Percentiles rank a stretch among this genome's conserved stretches.
These are phyloP conservation scores for Panellus pusillus DNA, from an alignment of 768 basidiomycete species.

Conservation along the genomic window DNA sequence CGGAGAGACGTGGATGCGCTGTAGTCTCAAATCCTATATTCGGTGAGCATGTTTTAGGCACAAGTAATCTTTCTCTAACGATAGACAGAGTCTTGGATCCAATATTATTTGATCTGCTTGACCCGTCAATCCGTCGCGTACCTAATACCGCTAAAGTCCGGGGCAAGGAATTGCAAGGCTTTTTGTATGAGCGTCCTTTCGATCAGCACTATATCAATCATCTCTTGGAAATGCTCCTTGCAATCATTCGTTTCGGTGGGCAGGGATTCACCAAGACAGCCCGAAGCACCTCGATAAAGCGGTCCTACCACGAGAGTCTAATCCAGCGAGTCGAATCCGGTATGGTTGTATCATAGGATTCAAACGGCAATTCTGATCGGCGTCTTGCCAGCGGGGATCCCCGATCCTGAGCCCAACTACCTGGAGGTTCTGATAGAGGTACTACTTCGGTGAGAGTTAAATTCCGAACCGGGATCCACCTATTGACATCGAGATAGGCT, in stretches of 20 bases:
- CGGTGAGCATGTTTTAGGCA: conserved; percentile 50
- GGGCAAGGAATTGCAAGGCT: conserved; percentile 67
- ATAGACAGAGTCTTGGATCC: conserved; percentile 81
- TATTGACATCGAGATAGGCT: conserved; percentile 45
- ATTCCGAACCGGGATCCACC: neutral
- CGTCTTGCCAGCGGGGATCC: conserved; percentile 33
- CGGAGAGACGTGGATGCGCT: conserved; percentile 97
- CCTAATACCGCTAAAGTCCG: conserved; percentile 51
- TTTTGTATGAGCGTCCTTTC: conserved; percentile 69
- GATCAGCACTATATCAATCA: conserved; percentile 76
- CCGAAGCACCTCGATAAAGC: conserved; percentile 59
- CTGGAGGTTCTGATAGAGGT: conserved; percentile 76
- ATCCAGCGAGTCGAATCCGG: conserved; percentile 60
- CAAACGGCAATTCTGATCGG: conserved; percentile 7
- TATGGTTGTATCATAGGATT: conserved; percentile 30
- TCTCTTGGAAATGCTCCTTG: conserved; percentile 73
- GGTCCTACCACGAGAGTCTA: conserved; percentile 64
- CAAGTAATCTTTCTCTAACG: neutral
- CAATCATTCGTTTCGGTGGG: conserved; percentile 83
- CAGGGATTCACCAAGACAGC: conserved; percentile 83
- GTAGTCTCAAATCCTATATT: conserved; percentile 86
- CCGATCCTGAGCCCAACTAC: conserved; percentile 62
- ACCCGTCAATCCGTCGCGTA: conserved; percentile 61
- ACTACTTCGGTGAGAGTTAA: conserved; percentile 59
- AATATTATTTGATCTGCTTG: conserved; percentile 72